Percentiles rank a stretch among this genome's conserved stretches.
phyloP scores from a whole-genome alignment of 371 early-diverging fungal genomes.

The Saksenaea vasiformis region DNA sequence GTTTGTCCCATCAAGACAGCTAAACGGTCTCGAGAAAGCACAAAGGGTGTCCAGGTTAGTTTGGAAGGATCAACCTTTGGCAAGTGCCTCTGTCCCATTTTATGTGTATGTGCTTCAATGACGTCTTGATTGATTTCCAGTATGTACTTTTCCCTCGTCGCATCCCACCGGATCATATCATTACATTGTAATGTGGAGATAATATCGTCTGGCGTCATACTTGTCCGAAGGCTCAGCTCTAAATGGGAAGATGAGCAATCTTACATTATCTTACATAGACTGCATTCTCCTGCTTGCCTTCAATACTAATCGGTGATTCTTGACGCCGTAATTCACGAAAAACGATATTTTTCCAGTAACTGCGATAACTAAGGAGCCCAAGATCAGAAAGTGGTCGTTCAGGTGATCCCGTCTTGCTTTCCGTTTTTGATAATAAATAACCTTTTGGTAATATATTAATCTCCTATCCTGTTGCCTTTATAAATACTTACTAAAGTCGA shows the following conservation, averaged over 20 bases:
- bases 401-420: constrained; percentile 82
- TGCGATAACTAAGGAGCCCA: constrained; percentile 82
- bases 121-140: constrained; percentile 32
- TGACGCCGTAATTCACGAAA: constrained; percentile 23
- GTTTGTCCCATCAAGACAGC: constrained; percentile 27
- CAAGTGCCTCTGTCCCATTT: constrained; percentile 47
- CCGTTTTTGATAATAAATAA: constrained; percentile 85
- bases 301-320: constrained; percentile 31
- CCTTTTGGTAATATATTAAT: constrained; percentile 47
- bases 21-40: constrained; percentile 46
- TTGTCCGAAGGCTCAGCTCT: constrained; percentile 61
- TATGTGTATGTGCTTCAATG: constrained; percentile 42
- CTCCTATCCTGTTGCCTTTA: neutral
- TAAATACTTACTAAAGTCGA: constrained; percentile 82
- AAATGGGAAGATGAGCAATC: neutral
- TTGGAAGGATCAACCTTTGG: constrained; percentile 54
- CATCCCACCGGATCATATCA: constrained; percentile 34
- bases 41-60: constrained; percentile 68
- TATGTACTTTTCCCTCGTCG: constrained; percentile 13
- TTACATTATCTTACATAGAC: neutral
- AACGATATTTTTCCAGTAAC: constrained; percentile 62
- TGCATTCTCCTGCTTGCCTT: constrained; percentile 7
- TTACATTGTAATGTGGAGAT: constrained; percentile 68
- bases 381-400: constrained; percentile 94
- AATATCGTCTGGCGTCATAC: constrained; percentile 74